Conservation (phyloP, 2,329 filamentous ascomycete genomes). For the Myotisia sp. region DNA sequence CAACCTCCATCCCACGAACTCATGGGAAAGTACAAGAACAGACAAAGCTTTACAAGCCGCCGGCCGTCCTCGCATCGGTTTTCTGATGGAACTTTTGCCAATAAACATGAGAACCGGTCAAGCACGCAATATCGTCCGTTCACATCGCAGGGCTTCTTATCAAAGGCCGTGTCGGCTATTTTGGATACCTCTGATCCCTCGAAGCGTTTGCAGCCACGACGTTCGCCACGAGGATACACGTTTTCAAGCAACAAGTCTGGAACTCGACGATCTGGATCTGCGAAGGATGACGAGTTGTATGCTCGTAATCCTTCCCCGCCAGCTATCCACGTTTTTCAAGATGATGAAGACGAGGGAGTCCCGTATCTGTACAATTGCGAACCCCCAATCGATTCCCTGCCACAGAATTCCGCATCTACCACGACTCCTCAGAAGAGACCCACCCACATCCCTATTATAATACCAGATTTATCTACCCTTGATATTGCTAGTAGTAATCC, state of each 20-base stretch:
- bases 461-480: background rate
- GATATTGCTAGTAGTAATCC: background rate
- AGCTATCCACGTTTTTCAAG: slow-evolving; percentile 1
- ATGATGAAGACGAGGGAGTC: background rate
- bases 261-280: background rate
- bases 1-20: slow-evolving; percentile 17
- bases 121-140: slow-evolving; percentile 8
- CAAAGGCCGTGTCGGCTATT: slow-evolving; percentile 6
- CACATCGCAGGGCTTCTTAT: slow-evolving; percentile 8
- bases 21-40: background rate
- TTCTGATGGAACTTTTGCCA: background rate
- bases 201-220: background rate
- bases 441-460: slow-evolving; percentile 1
- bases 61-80: background rate
- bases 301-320: background rate
- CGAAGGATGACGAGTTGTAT: no score
- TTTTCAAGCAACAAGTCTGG: background rate
- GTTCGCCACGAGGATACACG: background rate
- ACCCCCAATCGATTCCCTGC: background rate
- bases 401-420: background rate
- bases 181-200: slow-evolving; percentile 5
- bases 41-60: slow-evolving; percentile 1
- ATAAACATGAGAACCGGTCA: background rate
- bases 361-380: no score
- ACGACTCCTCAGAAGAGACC: slow-evolving; percentile 12